Evolutionary conservation across 2,329 filamentous ascomycete species (phyloP).

Genomic region (Neonectria magnoliae): DNA sequence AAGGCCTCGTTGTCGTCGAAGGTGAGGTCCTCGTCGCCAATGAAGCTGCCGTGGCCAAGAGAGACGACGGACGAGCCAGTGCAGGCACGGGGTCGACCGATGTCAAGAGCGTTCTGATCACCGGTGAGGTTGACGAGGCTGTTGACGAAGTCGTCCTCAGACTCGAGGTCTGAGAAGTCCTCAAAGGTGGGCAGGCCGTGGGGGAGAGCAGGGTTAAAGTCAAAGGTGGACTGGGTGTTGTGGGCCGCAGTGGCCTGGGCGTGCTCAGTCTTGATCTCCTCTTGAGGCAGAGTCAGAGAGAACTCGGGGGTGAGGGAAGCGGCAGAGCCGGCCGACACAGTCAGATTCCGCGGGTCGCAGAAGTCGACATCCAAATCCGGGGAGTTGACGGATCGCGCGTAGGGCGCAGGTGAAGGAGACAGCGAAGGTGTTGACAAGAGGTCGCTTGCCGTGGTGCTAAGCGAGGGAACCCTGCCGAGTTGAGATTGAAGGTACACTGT

Average conservation of each 20-base stretch:
- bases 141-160: slow-evolving; percentile 83
- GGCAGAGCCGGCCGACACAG: slow-evolving; percentile 66
- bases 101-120: slow-evolving; percentile 60
- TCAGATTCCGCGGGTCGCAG: slow-evolving; percentile 91
- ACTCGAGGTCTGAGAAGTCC: slow-evolving; percentile 88
- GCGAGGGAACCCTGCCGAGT: slow-evolving; percentile 63
- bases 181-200: slow-evolving; percentile 79
- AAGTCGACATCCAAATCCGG: slow-evolving; percentile 79
- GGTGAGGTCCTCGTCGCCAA: slow-evolving; percentile 80
- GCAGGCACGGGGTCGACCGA: slow-evolving; percentile 75
- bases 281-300: slow-evolving; percentile 72
- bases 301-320: slow-evolving; percentile 68
- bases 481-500: slow-evolving; percentile 62
- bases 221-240: slow-evolving; percentile 55
- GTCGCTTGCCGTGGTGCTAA: slow-evolving; percentile 73
- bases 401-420: slow-evolving; percentile 86
- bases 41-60: slow-evolving; percentile 80
- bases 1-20: slow-evolving; percentile 75
- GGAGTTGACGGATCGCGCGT: slow-evolving; percentile 73
- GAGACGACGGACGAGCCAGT: slow-evolving; percentile 75
- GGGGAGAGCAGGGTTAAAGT: slow-evolving; percentile 61
- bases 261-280: slow-evolving; percentile 66
- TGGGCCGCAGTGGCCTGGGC: slow-evolving; percentile 56
- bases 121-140: slow-evolving; percentile 74
- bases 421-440: slow-evolving; percentile 82